Evolutionary conservation across 1,139 yeast species (phyloP).

Genomic region (Zygosaccharomyces pseudobailii): DNA sequence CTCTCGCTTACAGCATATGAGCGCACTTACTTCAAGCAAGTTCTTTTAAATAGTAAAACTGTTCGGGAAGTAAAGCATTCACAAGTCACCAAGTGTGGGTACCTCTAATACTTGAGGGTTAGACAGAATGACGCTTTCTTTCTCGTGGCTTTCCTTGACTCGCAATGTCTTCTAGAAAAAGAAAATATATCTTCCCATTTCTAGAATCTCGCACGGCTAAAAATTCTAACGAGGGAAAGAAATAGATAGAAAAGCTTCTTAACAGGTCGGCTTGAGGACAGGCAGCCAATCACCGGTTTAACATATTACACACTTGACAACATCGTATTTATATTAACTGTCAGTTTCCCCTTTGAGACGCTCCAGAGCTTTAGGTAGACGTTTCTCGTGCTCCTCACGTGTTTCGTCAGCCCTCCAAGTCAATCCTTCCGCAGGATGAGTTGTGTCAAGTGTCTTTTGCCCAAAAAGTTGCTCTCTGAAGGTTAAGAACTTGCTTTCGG

Average conservation of each 20-base stretch:
- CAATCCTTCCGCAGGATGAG: constrained; percentile 40
- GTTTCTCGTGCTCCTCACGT: constrained; percentile 38
- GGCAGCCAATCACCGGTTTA: too few relatives aligned
- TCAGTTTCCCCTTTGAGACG: background rate
- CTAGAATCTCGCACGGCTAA: background rate
- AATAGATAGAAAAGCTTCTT: background rate
- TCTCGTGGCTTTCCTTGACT: background rate
- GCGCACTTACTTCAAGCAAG: background rate
- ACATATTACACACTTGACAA: too few relatives aligned
- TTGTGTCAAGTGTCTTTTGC: constrained; percentile 8
- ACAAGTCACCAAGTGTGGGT: background rate
- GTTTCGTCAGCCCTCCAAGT: constrained; percentile 41
- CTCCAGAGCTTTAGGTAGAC: constrained; percentile 7
- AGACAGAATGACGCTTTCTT: background rate
- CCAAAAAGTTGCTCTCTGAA: constrained; percentile 30
- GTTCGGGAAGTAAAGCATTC: background rate
- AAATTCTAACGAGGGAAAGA: background rate
- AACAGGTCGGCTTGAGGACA: background rate
- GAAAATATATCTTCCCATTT: too few relatives aligned
- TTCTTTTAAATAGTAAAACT: background rate
- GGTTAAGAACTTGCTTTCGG: constrained; percentile 10
- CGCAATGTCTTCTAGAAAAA: background rate
- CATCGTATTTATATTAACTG: too few relatives aligned
- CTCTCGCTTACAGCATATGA: background rate
- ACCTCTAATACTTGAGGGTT: background rate